These are phyloP conservation scores for Ceratocystis variospora DNA, from an alignment of 2,329 filamentous ascomycete genomes.

Conservation along the genomic window DNA sequence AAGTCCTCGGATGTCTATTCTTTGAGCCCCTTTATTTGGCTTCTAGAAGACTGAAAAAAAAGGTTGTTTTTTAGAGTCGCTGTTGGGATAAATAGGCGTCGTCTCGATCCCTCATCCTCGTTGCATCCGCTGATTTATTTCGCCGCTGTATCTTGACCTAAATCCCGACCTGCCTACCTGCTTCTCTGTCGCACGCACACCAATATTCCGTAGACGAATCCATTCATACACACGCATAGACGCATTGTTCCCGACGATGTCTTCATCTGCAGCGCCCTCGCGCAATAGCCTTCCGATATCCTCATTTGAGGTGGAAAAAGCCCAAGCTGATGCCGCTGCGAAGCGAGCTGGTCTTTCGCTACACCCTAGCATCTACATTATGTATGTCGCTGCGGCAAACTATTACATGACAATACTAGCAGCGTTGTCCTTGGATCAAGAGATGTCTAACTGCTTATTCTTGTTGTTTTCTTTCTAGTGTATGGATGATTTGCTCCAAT, in stretches of 20 bases:
- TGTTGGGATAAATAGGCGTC: too few species aligned
- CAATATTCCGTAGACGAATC: too few species aligned
- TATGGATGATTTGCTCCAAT: constrained; percentile 78
- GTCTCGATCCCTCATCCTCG: neutral
- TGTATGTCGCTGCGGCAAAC: constrained; percentile 23
- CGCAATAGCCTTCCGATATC: constrained; percentile 16
- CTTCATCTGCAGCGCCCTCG: constrained; percentile 19
- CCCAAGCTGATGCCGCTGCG: constrained; percentile 17
- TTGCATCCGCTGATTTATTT: neutral
- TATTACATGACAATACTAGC: neutral
- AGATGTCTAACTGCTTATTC: neutral
- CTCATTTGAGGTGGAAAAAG: constrained; percentile 22
- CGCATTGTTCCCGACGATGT: constrained; percentile 15
- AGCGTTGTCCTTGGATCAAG: neutral
- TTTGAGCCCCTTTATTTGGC: neutral
- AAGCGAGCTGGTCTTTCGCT: constrained; percentile 19
- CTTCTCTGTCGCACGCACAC: too few species aligned
- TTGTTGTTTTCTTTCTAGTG: constrained; percentile 26
- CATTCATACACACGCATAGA: too few species aligned
- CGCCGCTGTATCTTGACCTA: neutral
- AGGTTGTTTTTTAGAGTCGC: neutral
- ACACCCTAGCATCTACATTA: constrained; percentile 26
- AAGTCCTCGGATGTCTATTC: neutral
- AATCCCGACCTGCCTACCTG: neutral
- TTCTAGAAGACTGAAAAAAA: neutral